phyloP scores from a whole-genome alignment of 2,329 filamentous ascomycete genomes.

The Aspergillus brasiliensis region DNA sequence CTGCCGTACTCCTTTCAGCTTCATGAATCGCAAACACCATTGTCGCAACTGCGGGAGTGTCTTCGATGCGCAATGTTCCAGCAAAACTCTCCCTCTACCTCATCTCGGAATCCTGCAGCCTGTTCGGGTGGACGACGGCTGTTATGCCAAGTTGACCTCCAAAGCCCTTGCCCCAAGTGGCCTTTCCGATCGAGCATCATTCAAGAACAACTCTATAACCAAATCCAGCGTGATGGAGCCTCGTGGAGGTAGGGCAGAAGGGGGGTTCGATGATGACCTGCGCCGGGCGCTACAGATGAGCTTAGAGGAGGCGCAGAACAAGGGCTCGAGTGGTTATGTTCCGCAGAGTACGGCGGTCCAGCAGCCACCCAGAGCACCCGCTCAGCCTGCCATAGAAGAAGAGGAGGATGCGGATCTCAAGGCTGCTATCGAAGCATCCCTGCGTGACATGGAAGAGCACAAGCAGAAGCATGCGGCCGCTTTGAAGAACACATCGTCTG shows the following conservation, averaged over 20 bases:
- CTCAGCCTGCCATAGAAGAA: slow-evolving; percentile 55
- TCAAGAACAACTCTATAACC: slow-evolving; percentile 54
- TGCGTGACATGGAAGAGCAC: slow-evolving; percentile 97
- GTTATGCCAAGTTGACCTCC: slow-evolving; percentile 83
- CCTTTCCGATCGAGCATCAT: slow-evolving; percentile 42
- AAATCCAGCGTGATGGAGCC: slow-evolving; percentile 86
- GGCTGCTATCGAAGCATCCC: slow-evolving; percentile 89
- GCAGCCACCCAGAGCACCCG: slow-evolving; percentile 47
- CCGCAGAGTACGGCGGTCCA: slow-evolving; percentile 58
- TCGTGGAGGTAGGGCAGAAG: slow-evolving; percentile 81
- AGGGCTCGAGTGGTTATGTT: slow-evolving; percentile 70
- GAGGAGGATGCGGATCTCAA: slow-evolving; percentile 93
- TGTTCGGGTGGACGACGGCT: slow-evolving; percentile 94
- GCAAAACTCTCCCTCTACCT: slow-evolving; percentile 82
- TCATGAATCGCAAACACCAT: slow-evolving; percentile 98
- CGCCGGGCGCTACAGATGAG: slow-evolving; percentile 96
- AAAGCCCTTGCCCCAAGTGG: slow-evolving; percentile 55
- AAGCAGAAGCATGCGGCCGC: slow-evolving; percentile 86
- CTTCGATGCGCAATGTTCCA: slow-evolving; percentile 93
- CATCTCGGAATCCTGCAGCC: slow-evolving; percentile 90
- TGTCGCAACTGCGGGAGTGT: slow-evolving; percentile 97
- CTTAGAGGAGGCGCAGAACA: slow-evolving; percentile 83
- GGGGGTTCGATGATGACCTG: slow-evolving; percentile 91
- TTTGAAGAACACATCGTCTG: slow-evolving; percentile 75
- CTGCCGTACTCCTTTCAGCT: slow-evolving; percentile 91